Evolutionary conservation across 2,329 filamentous ascomycete genomes (phyloP), one percentile per base, ranked within the genome.

Genomic region (Cercospora zeina): DNA sequence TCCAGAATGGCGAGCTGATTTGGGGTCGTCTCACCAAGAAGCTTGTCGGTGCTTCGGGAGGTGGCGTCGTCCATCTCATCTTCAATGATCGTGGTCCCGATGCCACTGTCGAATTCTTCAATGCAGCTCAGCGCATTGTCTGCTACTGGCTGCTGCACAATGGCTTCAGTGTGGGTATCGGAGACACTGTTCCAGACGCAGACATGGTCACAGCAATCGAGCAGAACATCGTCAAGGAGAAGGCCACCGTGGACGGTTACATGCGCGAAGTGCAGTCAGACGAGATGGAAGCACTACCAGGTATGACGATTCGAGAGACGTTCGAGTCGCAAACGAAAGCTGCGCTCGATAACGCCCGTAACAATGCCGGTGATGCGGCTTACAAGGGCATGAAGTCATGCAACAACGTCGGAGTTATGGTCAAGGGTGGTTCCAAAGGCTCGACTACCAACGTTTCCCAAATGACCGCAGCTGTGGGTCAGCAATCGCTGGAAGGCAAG

Each of bases 401-500:
- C 71, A 99, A 99, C 83, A 97, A 97, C 72, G 93, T 93, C 55
- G 91, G 96, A 59, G 91, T 92, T 73, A 99, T 97, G 90, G 92
- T 96, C 64, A 87, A 88, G 58, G 97, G 95, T 62, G 95, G 95
- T 72, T 99, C 96, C 69, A 99, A 99, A 82, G 95, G 95, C 76
- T 97, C 95, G 2, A 93, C 91, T 11, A 97, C 99, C 82, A 99
- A 99, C 77, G 97, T 99, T 71, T 97, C 96, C 14, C 95, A 99
- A 78, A 99, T 99, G 95, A 96, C 93, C 65, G 95, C 95, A 27
- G 85, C 97, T 67, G 96, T 99, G 63, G 95, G 96, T 68, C 95
- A 99, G 76, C 96, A 99, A 76, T 96, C 96, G 67, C 92, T 99
- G 8, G 95, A 99, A 80, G 96, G 95, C 72, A 96, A 96, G 79